Percentiles rank a stretch among this genome's conserved stretches.
Conservation (phyloP, 208 protist species). For the Endotrypanum monterogeii region DNA sequence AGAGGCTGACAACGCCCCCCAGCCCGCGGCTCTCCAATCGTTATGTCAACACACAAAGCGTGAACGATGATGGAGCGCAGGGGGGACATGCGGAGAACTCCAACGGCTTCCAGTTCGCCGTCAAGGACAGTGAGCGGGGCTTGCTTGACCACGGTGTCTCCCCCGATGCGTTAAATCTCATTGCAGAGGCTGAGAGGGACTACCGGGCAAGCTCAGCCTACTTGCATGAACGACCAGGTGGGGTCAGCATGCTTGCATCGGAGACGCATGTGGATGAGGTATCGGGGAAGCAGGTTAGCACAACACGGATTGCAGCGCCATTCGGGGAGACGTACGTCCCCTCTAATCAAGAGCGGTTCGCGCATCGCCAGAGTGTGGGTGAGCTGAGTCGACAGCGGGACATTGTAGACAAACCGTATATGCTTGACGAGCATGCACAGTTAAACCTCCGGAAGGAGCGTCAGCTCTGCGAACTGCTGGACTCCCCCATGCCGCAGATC, state of each 20-base stretch:
- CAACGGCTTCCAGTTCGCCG: constrained; percentile 38
- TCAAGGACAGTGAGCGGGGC: constrained; percentile 58
- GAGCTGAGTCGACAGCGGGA: constrained; percentile 47
- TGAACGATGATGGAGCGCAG: constrained; percentile 1
- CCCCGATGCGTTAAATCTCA: constrained; percentile 52
- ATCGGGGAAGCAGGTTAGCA: constrained; percentile 30
- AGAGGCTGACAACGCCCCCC: constrained; percentile 26
- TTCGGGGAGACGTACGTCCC: constrained; percentile 73
- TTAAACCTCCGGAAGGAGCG: constrained; percentile 77
- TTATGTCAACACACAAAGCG: constrained; percentile 4
- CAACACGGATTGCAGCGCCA: constrained; percentile 58
- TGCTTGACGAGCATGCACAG: constrained; percentile 52
- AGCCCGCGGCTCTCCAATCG: constrained; percentile 22
- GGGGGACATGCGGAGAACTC: neutral
- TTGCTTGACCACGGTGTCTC: constrained; percentile 73
- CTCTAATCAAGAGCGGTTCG: constrained; percentile 59
- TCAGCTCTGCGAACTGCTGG: constrained; percentile 68
- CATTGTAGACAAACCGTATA: constrained; percentile 39
- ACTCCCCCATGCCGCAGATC: constrained; percentile 58
- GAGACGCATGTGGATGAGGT: constrained; percentile 30
- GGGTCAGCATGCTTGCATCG: constrained; percentile 25
- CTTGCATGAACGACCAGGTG: constrained; percentile 41
- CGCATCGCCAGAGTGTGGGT: constrained; percentile 46
- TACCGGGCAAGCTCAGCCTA: constrained; percentile 62
- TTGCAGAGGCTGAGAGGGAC: constrained; percentile 71